phyloP scores from a whole-genome alignment of 371 early-diverging fungal species.

The Mucor plumbeus region DNA sequence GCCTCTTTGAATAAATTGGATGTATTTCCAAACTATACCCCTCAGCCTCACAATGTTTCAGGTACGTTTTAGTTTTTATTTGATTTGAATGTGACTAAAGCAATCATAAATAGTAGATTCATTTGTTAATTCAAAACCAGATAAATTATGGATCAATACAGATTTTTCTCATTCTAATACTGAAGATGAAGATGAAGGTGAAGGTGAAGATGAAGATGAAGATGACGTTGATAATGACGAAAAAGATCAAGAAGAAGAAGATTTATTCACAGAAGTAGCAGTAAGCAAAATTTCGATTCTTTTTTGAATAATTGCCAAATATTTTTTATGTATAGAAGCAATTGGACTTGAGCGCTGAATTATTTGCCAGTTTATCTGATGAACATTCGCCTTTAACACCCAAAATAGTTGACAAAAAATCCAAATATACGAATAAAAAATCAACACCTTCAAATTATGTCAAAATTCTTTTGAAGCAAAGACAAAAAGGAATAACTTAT shows the following conservation, averaged over 20 bases:
- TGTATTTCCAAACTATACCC: slow-evolving; percentile 19
- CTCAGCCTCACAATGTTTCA: slow-evolving; percentile 15
- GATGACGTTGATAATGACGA: too few relatives aligned
- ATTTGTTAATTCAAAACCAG: slow-evolving; percentile 3
- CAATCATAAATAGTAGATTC: neutral
- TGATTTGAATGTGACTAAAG: neutral
- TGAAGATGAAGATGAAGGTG: neutral
- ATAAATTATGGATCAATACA: slow-evolving; percentile 23
- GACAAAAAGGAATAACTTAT: slow-evolving; percentile 26
- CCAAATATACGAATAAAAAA: neutral
- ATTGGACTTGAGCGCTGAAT: slow-evolving; percentile 29
- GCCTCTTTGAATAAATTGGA: slow-evolving; percentile 14
- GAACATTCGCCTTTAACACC: slow-evolving; percentile 18
- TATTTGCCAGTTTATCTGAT: slow-evolving; percentile 21
- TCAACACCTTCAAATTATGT: slow-evolving; percentile 28
- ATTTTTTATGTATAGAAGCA: slow-evolving; percentile 21
- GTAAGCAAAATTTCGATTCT: slow-evolving; percentile 5
- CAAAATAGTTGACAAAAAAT: neutral
- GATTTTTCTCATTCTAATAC: neutral
- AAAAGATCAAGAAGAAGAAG: slow-evolving; percentile 11
- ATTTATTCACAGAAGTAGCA: slow-evolving; percentile 29
- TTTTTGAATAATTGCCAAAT: neutral
- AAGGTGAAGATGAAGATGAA: slow-evolving; percentile 5
- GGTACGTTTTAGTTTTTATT: slow-evolving; percentile 5
- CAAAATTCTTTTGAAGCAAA: slow-evolving; percentile 27